These are phyloP conservation scores for Apiospora aurea DNA, from an alignment of 2,329 filamentous ascomycete genomes.

Conservation along the genomic window DNA sequence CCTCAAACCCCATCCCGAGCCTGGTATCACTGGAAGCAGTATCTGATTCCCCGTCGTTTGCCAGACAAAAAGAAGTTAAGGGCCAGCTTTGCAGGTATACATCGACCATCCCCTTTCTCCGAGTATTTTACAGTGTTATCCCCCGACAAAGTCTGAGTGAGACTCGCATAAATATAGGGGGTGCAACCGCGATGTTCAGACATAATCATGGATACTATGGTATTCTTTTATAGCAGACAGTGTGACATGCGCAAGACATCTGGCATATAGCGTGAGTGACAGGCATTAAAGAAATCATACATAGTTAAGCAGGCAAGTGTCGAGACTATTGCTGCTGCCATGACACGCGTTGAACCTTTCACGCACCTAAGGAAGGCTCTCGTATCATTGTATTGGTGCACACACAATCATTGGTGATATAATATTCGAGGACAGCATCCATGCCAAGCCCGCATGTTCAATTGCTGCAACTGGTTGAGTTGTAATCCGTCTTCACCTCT, in stretches of 20 bases:
- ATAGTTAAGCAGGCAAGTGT: not conserved
- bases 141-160: not conserved
- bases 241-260: not conserved
- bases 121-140: not conserved
- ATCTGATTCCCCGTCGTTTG: not conserved
- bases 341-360: not conserved
- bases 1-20: not conserved
- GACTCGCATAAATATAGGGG: not conserved
- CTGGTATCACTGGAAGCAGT: not conserved
- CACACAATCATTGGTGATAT: not conserved
- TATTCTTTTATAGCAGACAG: not conserved
- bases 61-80: not conserved
- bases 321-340: no score
- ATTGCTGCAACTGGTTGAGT: not conserved
- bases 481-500: not conserved
- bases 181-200: not conserved
- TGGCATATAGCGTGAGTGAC: not conserved
- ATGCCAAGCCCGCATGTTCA: not conserved
- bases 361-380: no score
- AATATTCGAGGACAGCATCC: no score
- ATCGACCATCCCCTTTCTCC: not conserved
- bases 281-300: not conserved
- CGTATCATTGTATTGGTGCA: no score
- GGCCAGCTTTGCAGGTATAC: not conserved
- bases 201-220: not conserved